Percentiles rank a stretch among this genome's conserved stretches.
phyloP scores from a whole-genome alignment of 164 flowering plant species.

The Saururus chinensis region DNA sequence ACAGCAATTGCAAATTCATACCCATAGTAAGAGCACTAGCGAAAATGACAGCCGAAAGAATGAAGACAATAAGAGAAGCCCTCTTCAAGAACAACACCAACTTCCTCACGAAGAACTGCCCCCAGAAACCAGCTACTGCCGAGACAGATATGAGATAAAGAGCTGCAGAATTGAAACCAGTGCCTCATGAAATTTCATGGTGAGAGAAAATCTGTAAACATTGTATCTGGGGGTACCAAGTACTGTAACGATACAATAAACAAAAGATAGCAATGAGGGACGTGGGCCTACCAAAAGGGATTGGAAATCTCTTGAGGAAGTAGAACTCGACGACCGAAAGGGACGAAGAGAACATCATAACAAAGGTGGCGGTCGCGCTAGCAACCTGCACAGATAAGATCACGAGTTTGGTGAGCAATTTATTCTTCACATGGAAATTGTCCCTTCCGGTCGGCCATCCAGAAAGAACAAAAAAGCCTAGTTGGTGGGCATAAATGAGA shows the following conservation, averaged over 20 bases:
- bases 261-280: not conserved
- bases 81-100: slow-evolving; percentile 49
- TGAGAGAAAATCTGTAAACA: not conserved
- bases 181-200: not conserved
- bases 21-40: slow-evolving; percentile 96
- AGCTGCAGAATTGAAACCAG: slow-evolving; percentile 8
- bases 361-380: slow-evolving; percentile 97
- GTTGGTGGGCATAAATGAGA: not conserved
- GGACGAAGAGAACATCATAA: slow-evolving; percentile 98
- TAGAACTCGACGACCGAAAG: slow-evolving; percentile 92
- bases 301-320: slow-evolving; percentile 85
- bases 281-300: slow-evolving; percentile 59
- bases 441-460: too few relatives aligned
- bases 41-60: slow-evolving; percentile 83
- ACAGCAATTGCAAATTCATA: slow-evolving; percentile 10
- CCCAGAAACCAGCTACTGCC: slow-evolving; percentile 21
- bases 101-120: slow-evolving; percentile 68
- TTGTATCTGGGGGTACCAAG: not conserved
- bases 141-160: slow-evolving; percentile 15
- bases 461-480: not conserved
- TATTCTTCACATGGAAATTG: too few relatives aligned
- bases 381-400: slow-evolving; percentile 45
- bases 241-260: not conserved
- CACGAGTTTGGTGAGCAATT: not conserved
- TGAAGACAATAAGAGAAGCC: slow-evolving; percentile 77